Evolutionary conservation across 129 eudicot genomes (phyloP).

Genomic region (Tagetes erecta): DNA sequence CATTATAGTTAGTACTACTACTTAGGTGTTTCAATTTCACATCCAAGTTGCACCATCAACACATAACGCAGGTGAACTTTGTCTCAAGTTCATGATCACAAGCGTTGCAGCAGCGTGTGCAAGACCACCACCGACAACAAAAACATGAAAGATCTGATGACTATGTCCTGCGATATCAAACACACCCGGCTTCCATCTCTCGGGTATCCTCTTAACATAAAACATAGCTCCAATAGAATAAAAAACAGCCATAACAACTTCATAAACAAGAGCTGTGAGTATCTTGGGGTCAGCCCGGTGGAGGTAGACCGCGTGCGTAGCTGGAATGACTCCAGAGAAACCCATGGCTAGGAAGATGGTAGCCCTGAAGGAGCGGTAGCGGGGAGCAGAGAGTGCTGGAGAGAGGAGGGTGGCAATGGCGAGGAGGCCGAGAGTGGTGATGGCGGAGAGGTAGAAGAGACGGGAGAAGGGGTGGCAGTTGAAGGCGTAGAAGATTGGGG

Average conservation of each 20-base stretch:
- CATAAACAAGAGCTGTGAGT: slow-evolving; percentile 57
- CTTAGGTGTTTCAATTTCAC: slow-evolving; percentile 3
- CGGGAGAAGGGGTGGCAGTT: slow-evolving; percentile 60
- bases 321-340: slow-evolving; percentile 84
- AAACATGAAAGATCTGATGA: slow-evolving; percentile 90
- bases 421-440: slow-evolving; percentile 57
- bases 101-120: slow-evolving; percentile 80
- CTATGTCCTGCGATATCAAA: slow-evolving; percentile 94
- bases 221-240: slow-evolving; percentile 69
- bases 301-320: slow-evolving; percentile 63
- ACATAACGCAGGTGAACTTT: slow-evolving; percentile 42
- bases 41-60: slow-evolving; percentile 31
- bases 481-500: slow-evolving; percentile 83
- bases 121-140: slow-evolving; percentile 86
- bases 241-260: slow-evolving; percentile 62
- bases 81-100: slow-evolving; percentile 72
- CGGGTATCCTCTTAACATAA: slow-evolving; percentile 77
- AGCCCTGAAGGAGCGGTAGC: slow-evolving; percentile 69
- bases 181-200: slow-evolving; percentile 85
- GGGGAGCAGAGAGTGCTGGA: slow-evolving; percentile 65
- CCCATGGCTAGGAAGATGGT: slow-evolving; percentile 83
- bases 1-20: not conserved
- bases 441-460: slow-evolving; percentile 68
- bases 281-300: slow-evolving; percentile 53
- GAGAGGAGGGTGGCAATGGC: slow-evolving; percentile 73